A percentile compares a stretch with the other conserved stretches of the same genome.
Conservation (phyloP, 2,329 filamentous ascomycete species). For the Zymoseptoria ardabiliae region DNA sequence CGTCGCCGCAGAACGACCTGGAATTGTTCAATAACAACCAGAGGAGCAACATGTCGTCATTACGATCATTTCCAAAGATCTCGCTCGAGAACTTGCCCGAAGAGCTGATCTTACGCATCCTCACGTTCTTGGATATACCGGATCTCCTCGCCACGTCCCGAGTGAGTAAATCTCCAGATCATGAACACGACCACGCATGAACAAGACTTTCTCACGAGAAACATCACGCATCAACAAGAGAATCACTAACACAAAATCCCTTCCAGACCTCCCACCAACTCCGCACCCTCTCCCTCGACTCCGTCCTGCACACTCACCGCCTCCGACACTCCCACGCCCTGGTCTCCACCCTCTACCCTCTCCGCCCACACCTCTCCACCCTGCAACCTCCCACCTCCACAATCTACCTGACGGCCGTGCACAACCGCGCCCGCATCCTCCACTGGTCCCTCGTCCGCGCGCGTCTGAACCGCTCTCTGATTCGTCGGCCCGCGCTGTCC, state of each 20-base stretch:
- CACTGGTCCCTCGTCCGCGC: conserved; percentile 59
- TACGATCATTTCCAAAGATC: neutral
- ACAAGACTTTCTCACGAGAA: too few species aligned
- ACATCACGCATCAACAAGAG: neutral
- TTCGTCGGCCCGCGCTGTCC: conserved; percentile 52
- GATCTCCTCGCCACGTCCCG: conserved; percentile 39
- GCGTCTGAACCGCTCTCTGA: conserved; percentile 55
- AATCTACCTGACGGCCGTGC: conserved; percentile 62
- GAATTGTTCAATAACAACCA: neutral
- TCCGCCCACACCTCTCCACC: conserved; percentile 52
- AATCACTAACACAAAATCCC: neutral
- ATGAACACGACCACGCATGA: too few species aligned
- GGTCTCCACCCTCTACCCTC: conserved; percentile 51
- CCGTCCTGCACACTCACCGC: conserved; percentile 57
- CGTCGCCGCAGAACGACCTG: neutral
- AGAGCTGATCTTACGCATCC: conserved; percentile 40
- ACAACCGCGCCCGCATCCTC: conserved; percentile 56
- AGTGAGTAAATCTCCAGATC: conserved; percentile 20
- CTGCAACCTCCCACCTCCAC: conserved; percentile 55
- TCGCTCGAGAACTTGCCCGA: conserved; percentile 26
- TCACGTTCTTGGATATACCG: conserved; percentile 40
- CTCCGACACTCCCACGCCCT: conserved; percentile 49
- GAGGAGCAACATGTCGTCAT: neutral
- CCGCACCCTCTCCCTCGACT: conserved; percentile 54
- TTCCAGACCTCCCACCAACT: conserved; percentile 55